These are phyloP conservation scores for Komagataella mondaviorum DNA, from an alignment of 805 yeast genomes.

Conservation along the genomic window DNA sequence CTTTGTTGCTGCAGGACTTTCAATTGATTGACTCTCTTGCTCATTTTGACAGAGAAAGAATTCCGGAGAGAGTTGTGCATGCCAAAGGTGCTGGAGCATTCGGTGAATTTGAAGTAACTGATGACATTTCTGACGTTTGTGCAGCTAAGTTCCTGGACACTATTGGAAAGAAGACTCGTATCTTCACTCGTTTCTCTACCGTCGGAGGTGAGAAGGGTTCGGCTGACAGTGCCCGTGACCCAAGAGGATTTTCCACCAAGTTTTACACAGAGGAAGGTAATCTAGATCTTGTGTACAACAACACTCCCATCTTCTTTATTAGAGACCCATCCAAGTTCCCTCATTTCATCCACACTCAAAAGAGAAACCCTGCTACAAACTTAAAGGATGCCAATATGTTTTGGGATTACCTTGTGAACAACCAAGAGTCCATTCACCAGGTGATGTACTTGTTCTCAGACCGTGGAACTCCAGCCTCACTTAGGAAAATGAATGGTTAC, in stretches of 20 bases:
- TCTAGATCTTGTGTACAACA: constrained; percentile 75
- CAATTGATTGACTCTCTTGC: constrained; percentile 70
- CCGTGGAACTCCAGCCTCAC: constrained; percentile 70
- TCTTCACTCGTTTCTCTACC: constrained; percentile 68
- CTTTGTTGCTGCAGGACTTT: constrained; percentile 70
- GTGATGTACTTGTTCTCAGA: constrained; percentile 62
- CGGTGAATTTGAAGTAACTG: constrained; percentile 79
- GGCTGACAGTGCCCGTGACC: constrained; percentile 77
- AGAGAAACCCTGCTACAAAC: constrained; percentile 74
- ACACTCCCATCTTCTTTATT: constrained; percentile 75
- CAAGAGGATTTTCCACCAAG: constrained; percentile 75
- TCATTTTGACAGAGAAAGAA: constrained; percentile 81
- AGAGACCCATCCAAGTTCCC: constrained; percentile 84
- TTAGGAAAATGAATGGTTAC: constrained; percentile 72
- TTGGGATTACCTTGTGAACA: constrained; percentile 70
- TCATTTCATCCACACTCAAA: constrained; percentile 79
- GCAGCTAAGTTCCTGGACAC: constrained; percentile 56
- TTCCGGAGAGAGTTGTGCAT: constrained; percentile 88
- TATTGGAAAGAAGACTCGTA: constrained; percentile 70
- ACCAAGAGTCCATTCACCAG: constrained; percentile 68
- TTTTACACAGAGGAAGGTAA: constrained; percentile 77
- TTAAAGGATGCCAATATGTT: constrained; percentile 70
- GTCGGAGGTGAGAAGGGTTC: constrained; percentile 81
- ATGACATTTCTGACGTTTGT: constrained; percentile 65
- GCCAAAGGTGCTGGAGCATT: constrained; percentile 91